Conservation (phyloP, 257 asterid species). For the Nicotiana sylvestris region DNA sequence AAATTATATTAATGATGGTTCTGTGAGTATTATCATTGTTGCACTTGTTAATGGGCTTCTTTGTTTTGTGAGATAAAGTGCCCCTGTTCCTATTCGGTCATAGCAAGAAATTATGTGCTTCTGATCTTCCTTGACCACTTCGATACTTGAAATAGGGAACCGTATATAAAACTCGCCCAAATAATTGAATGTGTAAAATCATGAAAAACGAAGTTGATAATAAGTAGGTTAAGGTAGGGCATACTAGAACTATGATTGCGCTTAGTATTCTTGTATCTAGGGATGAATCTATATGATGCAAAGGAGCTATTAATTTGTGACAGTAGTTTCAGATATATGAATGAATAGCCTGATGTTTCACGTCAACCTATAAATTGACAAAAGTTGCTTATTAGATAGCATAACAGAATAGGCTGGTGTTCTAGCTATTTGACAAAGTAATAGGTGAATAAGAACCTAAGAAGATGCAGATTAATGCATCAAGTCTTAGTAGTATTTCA, state of each 20-base stretch:
- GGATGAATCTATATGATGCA: not conserved
- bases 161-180: not conserved
- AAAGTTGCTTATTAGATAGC: not conserved
- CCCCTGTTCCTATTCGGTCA: not conserved
- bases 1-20: not conserved
- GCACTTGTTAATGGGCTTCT: not conserved
- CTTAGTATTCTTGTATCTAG: not conserved
- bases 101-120: not conserved
- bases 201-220: not conserved
- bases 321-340: not conserved
- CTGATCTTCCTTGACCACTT: not conserved
- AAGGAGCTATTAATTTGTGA: not conserved
- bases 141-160: not conserved
- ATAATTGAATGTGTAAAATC: not conserved
- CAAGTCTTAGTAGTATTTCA: not conserved
- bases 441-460: conserved; percentile 1
- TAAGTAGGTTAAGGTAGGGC: not conserved
- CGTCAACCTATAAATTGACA: not conserved
- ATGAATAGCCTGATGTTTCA: not conserved
- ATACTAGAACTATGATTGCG: not conserved
- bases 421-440: not conserved
- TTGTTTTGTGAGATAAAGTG: not conserved
- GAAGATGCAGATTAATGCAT: not conserved
- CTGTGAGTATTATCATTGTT: not conserved
- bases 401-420: not conserved